Conservation (phyloP, 2,329 filamentous ascomycete genomes). For the Coniosporium tulheliwenetii region DNA sequence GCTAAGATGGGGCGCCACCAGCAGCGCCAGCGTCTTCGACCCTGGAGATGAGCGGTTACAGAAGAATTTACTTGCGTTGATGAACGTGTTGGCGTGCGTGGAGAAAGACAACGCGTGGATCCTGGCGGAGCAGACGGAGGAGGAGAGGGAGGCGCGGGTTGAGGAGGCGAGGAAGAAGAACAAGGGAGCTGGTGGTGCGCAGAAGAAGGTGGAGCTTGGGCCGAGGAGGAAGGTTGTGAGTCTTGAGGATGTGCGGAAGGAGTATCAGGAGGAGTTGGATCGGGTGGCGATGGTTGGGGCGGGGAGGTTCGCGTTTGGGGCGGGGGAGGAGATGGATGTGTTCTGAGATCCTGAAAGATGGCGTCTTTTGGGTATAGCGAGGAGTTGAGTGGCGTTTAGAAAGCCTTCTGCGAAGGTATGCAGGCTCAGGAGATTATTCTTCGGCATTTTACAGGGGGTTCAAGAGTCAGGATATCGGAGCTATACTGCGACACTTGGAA, state of each 20-base stretch:
- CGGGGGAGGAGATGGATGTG: conserved; percentile 24
- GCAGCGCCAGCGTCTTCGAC: conserved; percentile 20
- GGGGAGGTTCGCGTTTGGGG: conserved; percentile 68
- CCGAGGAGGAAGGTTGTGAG: conserved; percentile 64
- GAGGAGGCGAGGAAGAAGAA: neutral
- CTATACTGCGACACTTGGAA: no score
- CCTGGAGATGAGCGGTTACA: conserved; percentile 41
- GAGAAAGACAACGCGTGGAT: conserved; percentile 72
- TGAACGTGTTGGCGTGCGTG: conserved; percentile 84
- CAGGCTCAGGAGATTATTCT: no score
- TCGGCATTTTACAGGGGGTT: no score
- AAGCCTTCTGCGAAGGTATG: no score
- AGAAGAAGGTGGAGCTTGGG: conserved; percentile 11
- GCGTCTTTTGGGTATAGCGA: no score
- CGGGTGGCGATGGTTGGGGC: conserved; percentile 75
- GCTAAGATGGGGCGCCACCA: conserved; percentile 25
- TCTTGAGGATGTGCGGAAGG: conserved; percentile 68
- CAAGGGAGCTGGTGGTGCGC: conserved; percentile 14
- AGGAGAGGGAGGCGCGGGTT: conserved; percentile 14
- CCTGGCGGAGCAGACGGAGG: conserved; percentile 34
- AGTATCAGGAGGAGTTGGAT: conserved; percentile 84
- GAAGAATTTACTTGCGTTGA: conserved; percentile 72
- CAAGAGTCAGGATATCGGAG: no score
- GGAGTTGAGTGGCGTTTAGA: no score
- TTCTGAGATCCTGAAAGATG: conserved; percentile 6